Evolutionary conservation across 352 stramenopile species (phyloP).

Genomic region (Globisporangium parvum): DNA sequence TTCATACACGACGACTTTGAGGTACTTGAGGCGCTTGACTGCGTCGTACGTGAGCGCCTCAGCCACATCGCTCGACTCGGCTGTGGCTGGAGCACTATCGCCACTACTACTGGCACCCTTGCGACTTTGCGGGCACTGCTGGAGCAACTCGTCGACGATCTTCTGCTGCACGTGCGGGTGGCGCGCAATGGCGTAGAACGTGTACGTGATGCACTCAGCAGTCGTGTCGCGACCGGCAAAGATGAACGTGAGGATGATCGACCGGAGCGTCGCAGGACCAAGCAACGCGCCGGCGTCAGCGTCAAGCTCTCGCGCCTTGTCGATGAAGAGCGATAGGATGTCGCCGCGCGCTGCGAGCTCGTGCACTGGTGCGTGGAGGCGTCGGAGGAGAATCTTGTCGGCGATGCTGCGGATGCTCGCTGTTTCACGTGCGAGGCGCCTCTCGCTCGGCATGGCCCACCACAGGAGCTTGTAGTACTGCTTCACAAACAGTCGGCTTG

Average conservation of each 20-base stretch:
- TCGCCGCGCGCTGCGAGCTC: slow-evolving; percentile 28
- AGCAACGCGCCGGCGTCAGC: not conserved
- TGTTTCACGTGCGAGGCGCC: slow-evolving; percentile 22
- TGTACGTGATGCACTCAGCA: slow-evolving; percentile 62
- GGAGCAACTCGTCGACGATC: slow-evolving; percentile 36
- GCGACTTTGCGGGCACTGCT: no score
- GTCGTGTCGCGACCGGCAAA: slow-evolving; percentile 80
- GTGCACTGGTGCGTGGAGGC: slow-evolving; percentile 26
- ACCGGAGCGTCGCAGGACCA: not conserved
- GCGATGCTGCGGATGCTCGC: slow-evolving; percentile 33
- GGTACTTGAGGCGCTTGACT: slow-evolving; percentile 54
- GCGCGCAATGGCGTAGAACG: slow-evolving; percentile 60
- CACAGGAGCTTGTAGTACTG: slow-evolving; percentile 56
- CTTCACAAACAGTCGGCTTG: slow-evolving; percentile 48
- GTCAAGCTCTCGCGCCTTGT: slow-evolving; percentile 30
- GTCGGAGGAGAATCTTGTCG: slow-evolving; percentile 34
- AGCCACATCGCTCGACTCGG: not conserved
- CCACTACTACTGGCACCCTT: no score
- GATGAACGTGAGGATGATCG: slow-evolving; percentile 16
- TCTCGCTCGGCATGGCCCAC: slow-evolving; percentile 61
- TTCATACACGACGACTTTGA: slow-evolving; percentile 62
- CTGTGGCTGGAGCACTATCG: no score
- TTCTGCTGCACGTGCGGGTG: slow-evolving; percentile 46
- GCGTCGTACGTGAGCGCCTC: slow-evolving; percentile 36
- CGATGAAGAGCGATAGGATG: slow-evolving; percentile 53